Base-by-base conservation (phyloP, 2,329 filamentous ascomycete genomes). In the Pseudogymnoascus sp. region DNA sequence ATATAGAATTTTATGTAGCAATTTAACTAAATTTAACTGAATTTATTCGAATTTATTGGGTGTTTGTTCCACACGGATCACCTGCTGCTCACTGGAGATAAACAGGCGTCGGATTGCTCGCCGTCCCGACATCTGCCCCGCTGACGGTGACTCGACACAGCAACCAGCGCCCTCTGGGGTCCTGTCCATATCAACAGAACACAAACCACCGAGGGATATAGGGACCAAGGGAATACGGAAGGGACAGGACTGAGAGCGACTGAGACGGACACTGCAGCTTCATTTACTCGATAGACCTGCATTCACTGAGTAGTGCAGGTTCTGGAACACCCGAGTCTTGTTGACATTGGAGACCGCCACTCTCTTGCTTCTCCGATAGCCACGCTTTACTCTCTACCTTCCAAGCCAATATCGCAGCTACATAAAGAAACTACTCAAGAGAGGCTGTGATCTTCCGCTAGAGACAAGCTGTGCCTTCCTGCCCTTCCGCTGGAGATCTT, bases 71-170 rank as follows among this genome's bases (percentile, higher is more conserved):
- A 52, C 42, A 52, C 23, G 11, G 42, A 52, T 52, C 42, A 52
- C 42, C 42, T 52, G 23, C 4, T 52, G 42, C 14, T 52, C 42
- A 52, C 23, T 52, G 42, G 42, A 12, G 42, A 52, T 52, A 52
- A 28, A 52, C 42, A 52, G 42, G 42, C 42, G 42, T 52, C 42
- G 42, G 42, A 52, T 52, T 52, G 42, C 42, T 52, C 42, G 42
- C 42, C 42, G 42, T 52, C 42, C 42, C 42, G 23, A 52, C 42
- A 52, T 30, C 23, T 52, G 42, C 42, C 42, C 42, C 42, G 42
- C 42, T 52, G 42, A 52, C 23, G 42, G 42, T 52, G 42, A 52
- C 42, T 52, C 42, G 42, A 52, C 42, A 52, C 14, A 52, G 16
- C 42, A 52, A 52, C 42, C 42, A 52, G 42, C 42, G 42, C 23